These are phyloP conservation scores for Amanita rimosa DNA, from an alignment of 768 basidiomycete species.

Conservation along the genomic window DNA sequence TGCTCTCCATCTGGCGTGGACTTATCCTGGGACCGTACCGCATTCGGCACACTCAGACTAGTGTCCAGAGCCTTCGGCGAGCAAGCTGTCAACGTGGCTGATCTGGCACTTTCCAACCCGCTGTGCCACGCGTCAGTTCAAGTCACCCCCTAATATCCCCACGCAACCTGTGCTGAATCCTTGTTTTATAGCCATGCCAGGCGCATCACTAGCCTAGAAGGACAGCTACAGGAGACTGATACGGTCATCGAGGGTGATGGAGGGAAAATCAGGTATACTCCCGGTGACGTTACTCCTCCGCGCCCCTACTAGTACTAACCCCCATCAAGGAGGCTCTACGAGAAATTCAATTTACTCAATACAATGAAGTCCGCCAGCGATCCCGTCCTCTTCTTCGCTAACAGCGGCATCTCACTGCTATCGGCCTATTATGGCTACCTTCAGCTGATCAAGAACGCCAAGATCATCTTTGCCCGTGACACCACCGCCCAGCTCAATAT, in stretches of 20 bases:
- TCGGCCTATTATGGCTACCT: not conserved
- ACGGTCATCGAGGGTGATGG: not conserved
- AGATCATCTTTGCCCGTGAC: not conserved
- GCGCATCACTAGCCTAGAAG: not conserved
- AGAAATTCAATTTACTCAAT: not conserved
- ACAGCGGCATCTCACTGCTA: not conserved
- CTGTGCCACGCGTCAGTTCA: not conserved
- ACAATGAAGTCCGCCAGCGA: not conserved
- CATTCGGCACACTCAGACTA: constrained; percentile 1
- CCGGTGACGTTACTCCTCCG: not conserved
- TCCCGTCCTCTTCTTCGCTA: not conserved
- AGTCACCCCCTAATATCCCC: not conserved
- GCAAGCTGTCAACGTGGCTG: not conserved
- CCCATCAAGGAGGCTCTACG: not conserved
- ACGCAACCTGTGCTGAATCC: not conserved
- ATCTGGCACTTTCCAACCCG: not conserved
- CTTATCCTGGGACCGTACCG: not conserved
- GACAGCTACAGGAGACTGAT: not conserved
- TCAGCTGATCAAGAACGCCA: not conserved
- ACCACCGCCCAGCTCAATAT: not conserved
- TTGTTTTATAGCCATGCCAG: not conserved
- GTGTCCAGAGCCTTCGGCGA: not conserved
- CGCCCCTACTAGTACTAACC: not conserved
- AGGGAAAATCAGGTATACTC: not conserved
- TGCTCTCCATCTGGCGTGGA: not conserved